phyloP scores from a whole-genome alignment of 1,139 yeast species.

The Yamadazyma membranifaciens region DNA sequence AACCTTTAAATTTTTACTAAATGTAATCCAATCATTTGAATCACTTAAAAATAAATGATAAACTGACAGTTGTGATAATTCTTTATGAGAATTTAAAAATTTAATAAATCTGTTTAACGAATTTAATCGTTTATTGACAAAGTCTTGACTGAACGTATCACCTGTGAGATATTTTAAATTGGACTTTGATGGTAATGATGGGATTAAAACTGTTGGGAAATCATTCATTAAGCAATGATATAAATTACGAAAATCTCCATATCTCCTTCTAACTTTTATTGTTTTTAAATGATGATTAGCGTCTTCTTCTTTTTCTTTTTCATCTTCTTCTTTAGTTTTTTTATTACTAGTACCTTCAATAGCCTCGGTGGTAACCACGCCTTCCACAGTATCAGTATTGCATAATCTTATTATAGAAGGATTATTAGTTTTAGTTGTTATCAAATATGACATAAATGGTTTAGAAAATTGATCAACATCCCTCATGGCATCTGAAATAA shows the following conservation, averaged over 20 bases:
- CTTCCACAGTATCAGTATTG: slow-evolving; percentile 5
- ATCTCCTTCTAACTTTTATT: slow-evolving; percentile 68
- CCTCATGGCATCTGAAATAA: slow-evolving; percentile 72
- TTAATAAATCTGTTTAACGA: slow-evolving; percentile 76
- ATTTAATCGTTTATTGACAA: slow-evolving; percentile 80
- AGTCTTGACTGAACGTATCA: slow-evolving; percentile 80
- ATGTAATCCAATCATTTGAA: slow-evolving; percentile 80
- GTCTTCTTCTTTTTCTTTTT: too few species aligned
- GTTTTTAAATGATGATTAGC: neutral
- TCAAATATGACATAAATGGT: slow-evolving; percentile 76
- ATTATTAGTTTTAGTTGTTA: slow-evolving; percentile 60
- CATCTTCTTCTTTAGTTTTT: too few species aligned
- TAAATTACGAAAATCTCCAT: slow-evolving; percentile 77
- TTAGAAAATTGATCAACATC: slow-evolving; percentile 75
- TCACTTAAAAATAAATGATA: slow-evolving; percentile 73
- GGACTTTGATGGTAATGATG: slow-evolving; percentile 93
- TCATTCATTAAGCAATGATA: slow-evolving; percentile 74
- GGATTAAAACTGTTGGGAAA: slow-evolving; percentile 81
- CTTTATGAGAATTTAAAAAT: slow-evolving; percentile 73
- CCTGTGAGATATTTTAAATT: slow-evolving; percentile 91
- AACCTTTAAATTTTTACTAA: slow-evolving; percentile 60
- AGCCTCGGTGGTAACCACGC: slow-evolving; percentile 6
- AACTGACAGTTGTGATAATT: slow-evolving; percentile 65
- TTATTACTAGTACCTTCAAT: slow-evolving; percentile 17
- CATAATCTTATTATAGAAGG: slow-evolving; percentile 40